A percentile compares a stretch with the other conserved stretches of the same genome.
phyloP scores from a whole-genome alignment of 345 rosid species.

The Rhizophora mangle region DNA sequence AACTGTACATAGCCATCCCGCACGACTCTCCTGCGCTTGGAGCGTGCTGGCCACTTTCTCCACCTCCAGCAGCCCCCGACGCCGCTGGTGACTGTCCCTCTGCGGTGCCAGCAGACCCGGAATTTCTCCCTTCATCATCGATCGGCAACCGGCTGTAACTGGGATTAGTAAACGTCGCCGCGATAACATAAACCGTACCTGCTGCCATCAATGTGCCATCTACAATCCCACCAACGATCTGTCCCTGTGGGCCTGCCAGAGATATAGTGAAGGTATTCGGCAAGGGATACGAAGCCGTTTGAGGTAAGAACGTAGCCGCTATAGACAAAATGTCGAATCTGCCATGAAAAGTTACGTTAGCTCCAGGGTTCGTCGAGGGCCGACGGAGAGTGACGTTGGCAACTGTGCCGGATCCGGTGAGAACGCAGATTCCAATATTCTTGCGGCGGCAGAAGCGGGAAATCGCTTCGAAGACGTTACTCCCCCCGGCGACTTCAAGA shows the following conservation, averaged over 20 bases:
- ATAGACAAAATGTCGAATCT: constrained; percentile 82
- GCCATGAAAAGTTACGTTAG: constrained; percentile 81
- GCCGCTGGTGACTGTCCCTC: constrained; percentile 51
- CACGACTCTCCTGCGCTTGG: constrained; percentile 46
- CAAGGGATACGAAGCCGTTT: constrained; percentile 35
- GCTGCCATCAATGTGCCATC: constrained; percentile 74
- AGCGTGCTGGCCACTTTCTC: constrained; percentile 44
- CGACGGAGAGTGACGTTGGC: constrained; percentile 85
- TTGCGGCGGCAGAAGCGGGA: constrained; percentile 68
- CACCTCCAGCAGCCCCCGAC: constrained; percentile 38
- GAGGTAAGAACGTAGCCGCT: constrained; percentile 76
- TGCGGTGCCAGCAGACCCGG: constrained; percentile 44
- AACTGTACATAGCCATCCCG: constrained; percentile 58
- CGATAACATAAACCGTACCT: constrained; percentile 65
- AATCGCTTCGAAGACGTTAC: constrained; percentile 63
- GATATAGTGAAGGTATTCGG: constrained; percentile 65
- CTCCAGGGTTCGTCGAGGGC: constrained; percentile 62
- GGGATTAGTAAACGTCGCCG: constrained; percentile 74
- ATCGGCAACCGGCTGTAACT: constrained; percentile 52
- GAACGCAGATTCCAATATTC: constrained; percentile 56
- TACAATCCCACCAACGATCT: constrained; percentile 84
- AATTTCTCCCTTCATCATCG: constrained; percentile 39
- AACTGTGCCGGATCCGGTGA: constrained; percentile 75
- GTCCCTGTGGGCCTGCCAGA: constrained; percentile 91
- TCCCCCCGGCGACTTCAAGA: constrained; percentile 72